A percentile compares a stretch with the other conserved stretches of the same genome.
phyloP scores from a whole-genome alignment of 2,329 filamentous ascomycete species.

The Aspergillus intermedius region DNA sequence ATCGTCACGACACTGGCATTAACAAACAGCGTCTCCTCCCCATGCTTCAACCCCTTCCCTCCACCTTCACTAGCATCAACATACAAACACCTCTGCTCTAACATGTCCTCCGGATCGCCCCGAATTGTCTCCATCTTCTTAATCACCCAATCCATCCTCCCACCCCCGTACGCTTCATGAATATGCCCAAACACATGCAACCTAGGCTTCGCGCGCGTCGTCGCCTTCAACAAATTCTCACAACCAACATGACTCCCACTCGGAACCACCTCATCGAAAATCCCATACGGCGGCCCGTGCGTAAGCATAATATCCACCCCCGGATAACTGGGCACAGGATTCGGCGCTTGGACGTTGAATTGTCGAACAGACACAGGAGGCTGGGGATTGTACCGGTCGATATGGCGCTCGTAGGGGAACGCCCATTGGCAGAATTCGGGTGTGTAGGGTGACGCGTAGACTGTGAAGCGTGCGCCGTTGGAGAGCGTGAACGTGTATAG shows the following conservation, averaged over 20 bases:
- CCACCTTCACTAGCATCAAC: constrained; percentile 27
- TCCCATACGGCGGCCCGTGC: constrained; percentile 51
- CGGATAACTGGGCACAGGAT: constrained; percentile 41
- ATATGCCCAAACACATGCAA: constrained; percentile 61
- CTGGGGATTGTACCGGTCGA: constrained; percentile 48
- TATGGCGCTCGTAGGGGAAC: constrained; percentile 46
- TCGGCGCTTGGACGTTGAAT: constrained; percentile 15
- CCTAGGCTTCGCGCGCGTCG: constrained; percentile 44
- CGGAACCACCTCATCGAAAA: constrained; percentile 42
- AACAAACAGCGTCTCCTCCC: constrained; percentile 51
- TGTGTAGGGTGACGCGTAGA: constrained; percentile 49
- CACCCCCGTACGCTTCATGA: constrained; percentile 49
- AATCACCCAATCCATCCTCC: constrained; percentile 24
- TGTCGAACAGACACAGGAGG: constrained; percentile 13
- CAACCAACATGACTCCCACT: constrained; percentile 46
- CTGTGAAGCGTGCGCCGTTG: constrained; percentile 43
- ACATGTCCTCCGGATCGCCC: constrained; percentile 21
- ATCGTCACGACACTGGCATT: constrained; percentile 54
- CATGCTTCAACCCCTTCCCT: constrained; percentile 31
- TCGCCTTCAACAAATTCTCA: constrained; percentile 47
- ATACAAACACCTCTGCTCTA: constrained; percentile 27
- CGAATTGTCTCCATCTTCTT: constrained; percentile 12
- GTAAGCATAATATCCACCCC: constrained; percentile 54
- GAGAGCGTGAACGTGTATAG: constrained; percentile 39
- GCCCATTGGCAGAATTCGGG: constrained; percentile 53